Percentiles rank a stretch among this genome's conserved stretches.
Conservation (phyloP, 2,329 filamentous ascomycete genomes). For the Fusarium sp. region DNA sequence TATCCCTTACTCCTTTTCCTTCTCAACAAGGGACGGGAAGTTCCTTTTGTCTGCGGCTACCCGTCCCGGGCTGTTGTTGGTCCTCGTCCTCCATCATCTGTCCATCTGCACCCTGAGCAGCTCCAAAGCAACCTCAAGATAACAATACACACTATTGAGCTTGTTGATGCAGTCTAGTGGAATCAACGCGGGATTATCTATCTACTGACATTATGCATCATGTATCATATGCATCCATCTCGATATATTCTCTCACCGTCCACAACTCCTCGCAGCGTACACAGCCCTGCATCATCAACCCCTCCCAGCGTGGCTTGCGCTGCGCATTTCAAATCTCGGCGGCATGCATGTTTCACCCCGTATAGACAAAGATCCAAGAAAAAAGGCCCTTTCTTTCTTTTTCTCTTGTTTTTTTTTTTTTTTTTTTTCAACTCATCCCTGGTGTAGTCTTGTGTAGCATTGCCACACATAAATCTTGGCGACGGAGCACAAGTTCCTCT, state of each 20-base stretch:
- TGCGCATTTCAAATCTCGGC: constrained; percentile 15
- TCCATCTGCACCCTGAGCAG: background rate
- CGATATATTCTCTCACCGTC: background rate
- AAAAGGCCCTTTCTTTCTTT: background rate
- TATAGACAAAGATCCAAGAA: constrained; percentile 15
- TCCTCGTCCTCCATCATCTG: background rate
- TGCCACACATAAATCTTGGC: constrained; percentile 22
- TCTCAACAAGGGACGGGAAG: background rate
- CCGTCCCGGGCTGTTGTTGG: background rate
- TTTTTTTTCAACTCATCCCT: constrained; percentile 3
- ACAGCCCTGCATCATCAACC: background rate
- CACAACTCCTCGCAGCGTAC: background rate
- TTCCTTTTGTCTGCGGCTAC: background rate
- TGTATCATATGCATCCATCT: background rate
- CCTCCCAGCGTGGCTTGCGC: constrained; percentile 18
- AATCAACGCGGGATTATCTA: background rate
- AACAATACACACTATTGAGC: background rate
- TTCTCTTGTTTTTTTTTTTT: background rate
- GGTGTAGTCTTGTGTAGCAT: constrained; percentile 8
- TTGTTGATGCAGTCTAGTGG: constrained; percentile 11
- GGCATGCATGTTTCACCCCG: constrained; percentile 40
- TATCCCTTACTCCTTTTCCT: background rate
- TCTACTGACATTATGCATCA: background rate
- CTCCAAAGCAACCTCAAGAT: background rate
- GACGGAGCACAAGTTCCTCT: background rate